Conservation (phyloP, 495 filamentous ascomycete species). For the Durotheca rogersii region DNA sequence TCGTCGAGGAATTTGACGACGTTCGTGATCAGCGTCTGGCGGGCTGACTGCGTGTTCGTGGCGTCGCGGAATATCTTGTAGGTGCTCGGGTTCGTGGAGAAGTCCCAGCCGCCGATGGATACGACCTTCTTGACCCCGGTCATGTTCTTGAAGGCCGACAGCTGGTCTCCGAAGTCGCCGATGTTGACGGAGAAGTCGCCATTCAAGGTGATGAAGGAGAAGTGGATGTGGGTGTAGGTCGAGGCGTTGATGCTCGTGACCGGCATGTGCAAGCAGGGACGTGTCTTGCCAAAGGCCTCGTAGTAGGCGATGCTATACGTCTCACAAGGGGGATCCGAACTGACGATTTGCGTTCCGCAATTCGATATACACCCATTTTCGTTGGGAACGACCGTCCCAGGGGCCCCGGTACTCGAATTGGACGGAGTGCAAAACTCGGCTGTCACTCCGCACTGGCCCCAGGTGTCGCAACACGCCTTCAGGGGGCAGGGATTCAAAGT, state of each 20-base stretch:
- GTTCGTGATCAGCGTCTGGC: conserved; percentile 28
- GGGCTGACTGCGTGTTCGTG: conserved; percentile 27
- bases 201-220: conserved; percentile 28
- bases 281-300: conserved; percentile 32
- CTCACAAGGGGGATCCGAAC: conserved; percentile 5
- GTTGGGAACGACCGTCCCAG: background rate
- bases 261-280: conserved; percentile 32
- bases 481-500: conserved; percentile 16
- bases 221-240: conserved; percentile 36
- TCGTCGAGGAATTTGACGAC: conserved; percentile 31
- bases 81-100: conserved; percentile 20
- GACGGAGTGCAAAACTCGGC: background rate
- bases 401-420: background rate
- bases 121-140: conserved; percentile 36
- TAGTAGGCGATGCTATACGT: conserved; percentile 34
- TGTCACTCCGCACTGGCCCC: conserved; percentile 29
- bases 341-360: conserved; percentile 30
- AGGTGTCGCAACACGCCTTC: conserved; percentile 31
- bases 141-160: conserved; percentile 22
- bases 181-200: conserved; percentile 15
- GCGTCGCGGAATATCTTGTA: conserved; percentile 28
- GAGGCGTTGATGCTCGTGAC: background rate
- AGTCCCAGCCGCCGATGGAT: conserved; percentile 43
- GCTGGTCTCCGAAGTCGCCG: conserved; percentile 14
- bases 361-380: conserved; percentile 5